Evolutionary conservation across 2,329 filamentous ascomycete species (phyloP).

Genomic region (Fusarium torulosum): DNA sequence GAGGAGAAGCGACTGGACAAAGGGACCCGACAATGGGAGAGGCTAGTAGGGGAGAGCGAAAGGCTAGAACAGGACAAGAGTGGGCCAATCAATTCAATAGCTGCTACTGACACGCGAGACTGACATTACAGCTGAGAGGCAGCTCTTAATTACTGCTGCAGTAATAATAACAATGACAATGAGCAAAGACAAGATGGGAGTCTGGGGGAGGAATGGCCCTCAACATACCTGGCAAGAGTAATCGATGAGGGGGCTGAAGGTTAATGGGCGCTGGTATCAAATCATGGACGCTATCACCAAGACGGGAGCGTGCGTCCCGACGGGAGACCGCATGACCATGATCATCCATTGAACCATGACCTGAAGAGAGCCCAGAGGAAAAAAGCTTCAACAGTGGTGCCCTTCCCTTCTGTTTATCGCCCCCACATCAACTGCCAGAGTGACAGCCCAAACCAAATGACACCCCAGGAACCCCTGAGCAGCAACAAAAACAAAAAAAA

Average conservation of each 20-base stretch:
- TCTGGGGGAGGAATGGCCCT: conserved; percentile 35
- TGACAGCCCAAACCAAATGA: conserved; percentile 4
- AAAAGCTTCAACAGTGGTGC: conserved; percentile 2
- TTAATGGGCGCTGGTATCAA: neutral
- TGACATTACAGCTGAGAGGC: conserved; percentile 5
- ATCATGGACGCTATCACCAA: conserved; percentile 16
- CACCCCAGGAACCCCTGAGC: conserved; percentile 27
- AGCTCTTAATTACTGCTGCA: too few relatives aligned
- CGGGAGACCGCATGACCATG: conserved; percentile 13
- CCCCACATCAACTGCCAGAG: neutral
- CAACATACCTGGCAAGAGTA: conserved; percentile 6
- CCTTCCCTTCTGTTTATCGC: conserved; percentile 4
- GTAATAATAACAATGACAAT: neutral
- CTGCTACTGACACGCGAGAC: neutral
- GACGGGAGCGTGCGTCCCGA: conserved; percentile 9
- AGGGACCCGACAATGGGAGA: conserved; percentile 15
- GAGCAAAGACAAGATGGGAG: conserved; percentile 2
- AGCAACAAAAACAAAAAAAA: neutral
- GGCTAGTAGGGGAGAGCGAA: conserved; percentile 18
- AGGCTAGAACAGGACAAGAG: conserved; percentile 12
- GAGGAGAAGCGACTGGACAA: conserved; percentile 26
- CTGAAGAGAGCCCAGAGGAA: neutral
- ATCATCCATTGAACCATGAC: neutral
- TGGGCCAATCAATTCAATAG: conserved; percentile 29
- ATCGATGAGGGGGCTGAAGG: conserved; percentile 1